Evolutionary conservation across 108 stramenopile species (phyloP).

Genomic region (Cyclostephanos invisitatus): DNA sequence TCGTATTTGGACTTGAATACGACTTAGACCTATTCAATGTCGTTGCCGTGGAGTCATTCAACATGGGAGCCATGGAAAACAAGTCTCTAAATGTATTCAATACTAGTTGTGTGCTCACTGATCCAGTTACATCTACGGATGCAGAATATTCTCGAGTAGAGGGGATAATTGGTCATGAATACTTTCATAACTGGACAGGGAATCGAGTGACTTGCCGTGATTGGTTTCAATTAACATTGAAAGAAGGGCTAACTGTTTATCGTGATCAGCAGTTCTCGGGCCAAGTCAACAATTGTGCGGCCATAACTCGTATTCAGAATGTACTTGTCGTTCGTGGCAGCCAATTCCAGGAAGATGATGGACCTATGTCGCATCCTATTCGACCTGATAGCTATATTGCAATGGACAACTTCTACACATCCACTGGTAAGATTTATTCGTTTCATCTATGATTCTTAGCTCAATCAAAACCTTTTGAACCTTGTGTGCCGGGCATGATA

Average conservation of each 20-base stretch:
- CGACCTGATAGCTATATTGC: slow-evolving; percentile 72
- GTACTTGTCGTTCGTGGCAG: slow-evolving; percentile 50
- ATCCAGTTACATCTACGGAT: slow-evolving; percentile 55
- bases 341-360: slow-evolving; percentile 53
- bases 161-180: slow-evolving; percentile 79
- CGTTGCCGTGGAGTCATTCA: slow-evolving; percentile 62
- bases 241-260: slow-evolving; percentile 84
- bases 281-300: slow-evolving; percentile 52
- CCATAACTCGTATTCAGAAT: slow-evolving; percentile 67
- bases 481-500: slow-evolving; percentile 40
- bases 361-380: slow-evolving; percentile 84
- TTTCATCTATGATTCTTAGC: background rate
- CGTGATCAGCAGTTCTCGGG: slow-evolving; percentile 73
- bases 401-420: slow-evolving; percentile 85
- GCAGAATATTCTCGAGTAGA: slow-evolving; percentile 59
- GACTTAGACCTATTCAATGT: slow-evolving; percentile 79
- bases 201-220: slow-evolving; percentile 84
- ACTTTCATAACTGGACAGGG: slow-evolving; percentile 85
- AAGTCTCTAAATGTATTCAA: slow-evolving; percentile 69
- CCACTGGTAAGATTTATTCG: background rate
- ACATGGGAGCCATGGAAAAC: slow-evolving; percentile 91
- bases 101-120: slow-evolving; percentile 73
- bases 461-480: slow-evolving; percentile 60
- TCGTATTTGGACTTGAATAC: slow-evolving; percentile 71
- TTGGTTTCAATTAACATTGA: slow-evolving; percentile 87